Conservation (phyloP, 1,284 basidiomycete genomes). For the Blastosporella zonata region DNA sequence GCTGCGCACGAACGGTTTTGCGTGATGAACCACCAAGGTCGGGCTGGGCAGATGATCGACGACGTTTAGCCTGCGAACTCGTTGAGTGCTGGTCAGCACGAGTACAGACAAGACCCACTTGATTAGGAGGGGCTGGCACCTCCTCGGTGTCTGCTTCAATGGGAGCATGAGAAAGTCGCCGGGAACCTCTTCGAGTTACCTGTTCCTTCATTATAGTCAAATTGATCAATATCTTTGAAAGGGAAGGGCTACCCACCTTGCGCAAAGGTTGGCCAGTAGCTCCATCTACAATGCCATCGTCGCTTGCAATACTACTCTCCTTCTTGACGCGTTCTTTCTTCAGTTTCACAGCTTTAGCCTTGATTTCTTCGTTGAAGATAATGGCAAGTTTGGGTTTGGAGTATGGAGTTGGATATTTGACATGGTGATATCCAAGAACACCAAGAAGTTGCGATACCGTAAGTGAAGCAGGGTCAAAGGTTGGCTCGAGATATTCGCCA, state of each 20-base stretch:
- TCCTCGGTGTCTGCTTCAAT: constrained; percentile 36
- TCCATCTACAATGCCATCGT: constrained; percentile 78
- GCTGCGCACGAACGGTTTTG: constrained; percentile 35
- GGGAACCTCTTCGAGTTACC: constrained; percentile 43
- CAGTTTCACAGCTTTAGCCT: constrained; percentile 55
- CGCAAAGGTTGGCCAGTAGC: constrained; percentile 64
- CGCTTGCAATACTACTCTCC: constrained; percentile 69
- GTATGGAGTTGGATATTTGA: constrained; percentile 74
- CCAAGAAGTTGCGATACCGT: constrained; percentile 82
- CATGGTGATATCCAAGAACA: constrained; percentile 79
- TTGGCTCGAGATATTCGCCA: constrained; percentile 80
- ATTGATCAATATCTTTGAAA: background rate
- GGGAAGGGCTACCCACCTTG: constrained; percentile 36
- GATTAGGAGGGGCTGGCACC: constrained; percentile 38
- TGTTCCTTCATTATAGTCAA: constrained; percentile 22
- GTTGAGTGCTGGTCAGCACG: constrained; percentile 14
- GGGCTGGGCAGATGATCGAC: constrained; percentile 62
- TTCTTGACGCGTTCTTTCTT: constrained; percentile 65
- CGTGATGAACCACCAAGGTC: constrained; percentile 51
- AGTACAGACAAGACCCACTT: constrained; percentile 32
- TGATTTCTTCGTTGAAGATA: constrained; percentile 77
- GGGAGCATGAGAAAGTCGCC: constrained; percentile 49
- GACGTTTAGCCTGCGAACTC: constrained; percentile 32
- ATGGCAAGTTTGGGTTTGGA: constrained; percentile 86
- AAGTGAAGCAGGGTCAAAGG: constrained; percentile 78